Evolutionary conservation across 345 rosid species (phyloP), one percentile per base, ranked within the genome.

Genomic region (Nasturtium officinale): DNA sequence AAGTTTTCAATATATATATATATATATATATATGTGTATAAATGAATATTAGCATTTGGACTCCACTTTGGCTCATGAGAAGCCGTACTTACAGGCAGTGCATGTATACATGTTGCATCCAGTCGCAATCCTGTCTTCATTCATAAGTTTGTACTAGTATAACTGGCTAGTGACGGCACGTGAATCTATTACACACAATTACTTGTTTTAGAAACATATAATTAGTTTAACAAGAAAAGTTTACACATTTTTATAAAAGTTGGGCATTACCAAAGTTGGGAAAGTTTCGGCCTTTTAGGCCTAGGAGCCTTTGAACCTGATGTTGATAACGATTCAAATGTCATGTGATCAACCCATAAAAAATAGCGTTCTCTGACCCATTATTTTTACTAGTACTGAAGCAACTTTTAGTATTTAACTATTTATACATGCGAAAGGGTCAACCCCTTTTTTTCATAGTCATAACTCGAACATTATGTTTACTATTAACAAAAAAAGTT

Each of bases 81-180:
- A n/a, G 25, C 43, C 20, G 2, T 53, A 11, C 5, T 18, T 51
- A 20, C 43, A 37, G 29, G 45, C 58, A 4, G 30, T 65, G 18
- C n/a, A n/a, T 65, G 33, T 33, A 65, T 50, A 65, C 33, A 50
- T 50, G 21, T 20, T 30, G 11, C 46, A 56, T 32, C 35, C 9
- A 54, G 10, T 29, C 46, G 17, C 35, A 66, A 66, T 58, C 7
- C 28, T 66, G 78, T 74, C 72, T 66, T 17, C 33, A 47, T 74
- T 65, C 78, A 45, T 73, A 56, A 56, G 40, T 45, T 43, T 26
- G 3, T 65, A 65, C 9, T 63, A 2, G 37, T 33, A 33, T 61
- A 61, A 51, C 21, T 47, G 18, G 43, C 18, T 47, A 17, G 18
- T 23, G 30, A 37, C 43, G 42, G 33, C 47, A 61, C 51, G 43